Conservation (phyloP, 306 rosid genomes). For the Acacia crassicarpa region DNA sequence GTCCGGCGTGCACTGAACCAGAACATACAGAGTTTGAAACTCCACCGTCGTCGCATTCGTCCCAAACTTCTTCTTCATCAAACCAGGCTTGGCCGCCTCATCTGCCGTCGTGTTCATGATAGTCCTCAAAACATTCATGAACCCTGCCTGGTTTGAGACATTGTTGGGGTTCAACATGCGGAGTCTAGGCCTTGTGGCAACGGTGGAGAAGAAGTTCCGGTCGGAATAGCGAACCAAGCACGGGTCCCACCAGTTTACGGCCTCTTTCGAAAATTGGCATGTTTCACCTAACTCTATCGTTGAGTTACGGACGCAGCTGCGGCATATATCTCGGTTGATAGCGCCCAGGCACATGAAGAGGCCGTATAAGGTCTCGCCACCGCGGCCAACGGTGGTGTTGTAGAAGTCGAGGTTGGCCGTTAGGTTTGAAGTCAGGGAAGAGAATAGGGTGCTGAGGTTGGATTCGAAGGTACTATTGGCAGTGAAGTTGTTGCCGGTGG, state of each 20-base stretch:
- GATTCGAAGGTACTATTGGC: neutral
- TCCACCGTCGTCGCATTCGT: constrained; percentile 2
- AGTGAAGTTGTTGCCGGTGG: neutral
- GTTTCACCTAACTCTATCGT: neutral
- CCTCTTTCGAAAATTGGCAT: constrained; percentile 2
- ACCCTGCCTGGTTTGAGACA: neutral
- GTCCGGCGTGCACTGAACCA: constrained; percentile 37
- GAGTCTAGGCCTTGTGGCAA: neutral
- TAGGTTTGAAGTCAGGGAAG: constrained; percentile 24
- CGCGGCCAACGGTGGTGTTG: constrained; percentile 17
- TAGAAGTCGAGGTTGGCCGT: constrained; percentile 1
- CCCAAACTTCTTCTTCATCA: constrained; percentile 27
- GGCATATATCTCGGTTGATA: neutral
- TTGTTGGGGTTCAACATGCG: neutral
- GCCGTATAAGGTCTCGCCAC: constrained; percentile 13
- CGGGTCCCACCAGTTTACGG: constrained; percentile 14
- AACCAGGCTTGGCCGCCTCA: constrained; percentile 5
- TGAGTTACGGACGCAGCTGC: neutral
- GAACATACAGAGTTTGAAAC: constrained; percentile 17
- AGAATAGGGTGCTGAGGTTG: neutral
- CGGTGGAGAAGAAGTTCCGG: constrained; percentile 22
- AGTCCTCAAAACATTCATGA: constrained; percentile 13
- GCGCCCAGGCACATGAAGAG: constrained; percentile 36
- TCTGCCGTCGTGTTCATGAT: constrained; percentile 19
- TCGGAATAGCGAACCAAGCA: constrained; percentile 37